Percentiles rank a stretch among this genome's conserved stretches.
These are phyloP conservation scores for Byssothecium circinans DNA, from an alignment of 2,329 filamentous ascomycete species.

Conservation along the genomic window DNA sequence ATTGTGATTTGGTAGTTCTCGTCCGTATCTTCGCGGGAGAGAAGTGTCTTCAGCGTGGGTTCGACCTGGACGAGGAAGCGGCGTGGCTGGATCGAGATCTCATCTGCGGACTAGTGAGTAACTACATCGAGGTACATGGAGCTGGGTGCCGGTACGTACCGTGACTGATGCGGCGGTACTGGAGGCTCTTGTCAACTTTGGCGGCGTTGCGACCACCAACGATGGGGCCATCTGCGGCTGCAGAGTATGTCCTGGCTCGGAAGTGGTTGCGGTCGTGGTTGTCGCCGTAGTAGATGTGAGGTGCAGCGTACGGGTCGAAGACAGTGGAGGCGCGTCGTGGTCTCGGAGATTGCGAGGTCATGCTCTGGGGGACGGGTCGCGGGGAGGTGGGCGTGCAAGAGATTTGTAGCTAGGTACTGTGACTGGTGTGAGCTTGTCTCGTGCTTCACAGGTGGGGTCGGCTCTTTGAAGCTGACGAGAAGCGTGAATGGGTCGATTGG, in stretches of 20 bases:
- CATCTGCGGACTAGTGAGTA: conserved; percentile 60
- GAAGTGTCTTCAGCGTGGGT: conserved; percentile 74
- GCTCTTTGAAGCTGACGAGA: conserved; percentile 2
- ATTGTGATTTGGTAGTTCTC: conserved; percentile 96
- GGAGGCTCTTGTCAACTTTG: conserved; percentile 26
- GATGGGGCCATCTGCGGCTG: conserved; percentile 37
- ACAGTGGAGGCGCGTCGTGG: conserved; percentile 45
- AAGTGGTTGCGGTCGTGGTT: conserved; percentile 51
- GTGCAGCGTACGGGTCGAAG: conserved; percentile 60
- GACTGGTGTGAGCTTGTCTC: conserved; percentile 2
- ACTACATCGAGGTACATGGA: not conserved
- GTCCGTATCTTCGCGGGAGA: conserved; percentile 89
- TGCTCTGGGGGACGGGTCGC: conserved; percentile 34
- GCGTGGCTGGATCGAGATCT: conserved; percentile 67
- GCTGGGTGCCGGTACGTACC: conserved; percentile 25
- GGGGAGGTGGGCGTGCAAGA: conserved; percentile 13
- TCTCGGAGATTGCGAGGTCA: conserved; percentile 45
- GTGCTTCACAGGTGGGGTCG: no score
- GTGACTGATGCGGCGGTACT: conserved; percentile 42
- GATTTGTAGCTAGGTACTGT: conserved; percentile 10
- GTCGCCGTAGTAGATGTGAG: conserved; percentile 63
- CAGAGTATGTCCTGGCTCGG: conserved; percentile 57
- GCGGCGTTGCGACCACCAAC: conserved; percentile 34
- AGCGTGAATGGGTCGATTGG: conserved; percentile 9
- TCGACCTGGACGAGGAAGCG: conserved; percentile 88